Base-by-base conservation (phyloP, 495 filamentous ascomycete genomes). In the Neurospora sp. region DNA sequence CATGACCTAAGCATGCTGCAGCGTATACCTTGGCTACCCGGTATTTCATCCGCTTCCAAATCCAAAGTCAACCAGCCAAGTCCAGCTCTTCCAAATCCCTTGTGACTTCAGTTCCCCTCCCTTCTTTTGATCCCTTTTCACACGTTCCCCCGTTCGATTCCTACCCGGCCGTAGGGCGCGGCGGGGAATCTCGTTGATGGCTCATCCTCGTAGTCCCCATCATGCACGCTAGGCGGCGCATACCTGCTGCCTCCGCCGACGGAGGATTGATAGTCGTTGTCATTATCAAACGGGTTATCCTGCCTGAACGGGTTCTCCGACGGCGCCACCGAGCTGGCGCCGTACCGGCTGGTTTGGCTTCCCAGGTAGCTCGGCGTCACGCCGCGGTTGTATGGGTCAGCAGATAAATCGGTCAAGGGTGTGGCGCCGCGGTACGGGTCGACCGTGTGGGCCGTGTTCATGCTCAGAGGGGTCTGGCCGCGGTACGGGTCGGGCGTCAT, bases 251-350 rank as follows among this genome's bases (percentile, higher is more conserved):
- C 71, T 72, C 71, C 68, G 20, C 73, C 59, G 42, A 73, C 14
- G 65, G 69, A 38, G 59, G 79, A 77, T 41, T 78, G 78, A 71
- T 83, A 84, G 37, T 78, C 79, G 41, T 77, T 79, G 59, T 82
- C 81, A 71, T 75, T 75, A 68, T 84, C 82, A 73, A 84, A 85
- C 39, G 83, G 83, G 73, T 82, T 84, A 59, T 84, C 80, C 74
- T 78, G 79, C 14, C 81, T 77, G 73, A 81, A 81, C 8, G 79
- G 79, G 73, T 78, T 80, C 40, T 78, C 76, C 3, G 46, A 59
- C 44, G 74, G 72, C 16, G 68, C 68, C 69, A 70, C 69, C 20
- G 73, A 73, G 74, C 74, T 73, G 2, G 35, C 71, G 4, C 44
- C 46, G 16, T 61, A 61, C 31, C 75, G 69, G 39, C 74, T 72